A percentile compares a stretch with the other conserved stretches of the same genome.
phyloP scores from a whole-genome alignment of 495 filamentous ascomycete species.

The Podospora didyma region DNA sequence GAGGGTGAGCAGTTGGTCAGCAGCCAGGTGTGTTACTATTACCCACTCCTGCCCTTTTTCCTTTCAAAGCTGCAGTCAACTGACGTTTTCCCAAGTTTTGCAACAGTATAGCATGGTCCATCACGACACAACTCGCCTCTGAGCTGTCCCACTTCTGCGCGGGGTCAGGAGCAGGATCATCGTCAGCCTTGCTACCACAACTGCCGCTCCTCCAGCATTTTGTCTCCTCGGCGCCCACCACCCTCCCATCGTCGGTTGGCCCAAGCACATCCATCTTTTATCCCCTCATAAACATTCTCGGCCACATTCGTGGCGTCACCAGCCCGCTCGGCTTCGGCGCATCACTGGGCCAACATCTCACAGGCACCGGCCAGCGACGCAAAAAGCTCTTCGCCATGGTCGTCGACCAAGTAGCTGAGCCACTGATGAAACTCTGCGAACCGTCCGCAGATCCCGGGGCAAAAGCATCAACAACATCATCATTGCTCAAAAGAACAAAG shows the following conservation, averaged over 20 bases:
- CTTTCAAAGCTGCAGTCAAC: not conserved
- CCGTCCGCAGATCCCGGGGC: not conserved
- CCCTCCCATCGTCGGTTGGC: not conserved
- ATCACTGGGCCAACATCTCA: constrained; percentile 9
- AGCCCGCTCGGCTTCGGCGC: constrained; percentile 3
- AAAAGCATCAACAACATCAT: not conserved
- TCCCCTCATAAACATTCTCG: constrained; percentile 5
- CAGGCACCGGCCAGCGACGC: constrained; percentile 4
- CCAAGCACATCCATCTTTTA: not conserved
- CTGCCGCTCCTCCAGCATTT: constrained; percentile 11
- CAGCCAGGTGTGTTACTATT: constrained; percentile 7
- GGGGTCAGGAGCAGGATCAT: constrained; percentile 2
- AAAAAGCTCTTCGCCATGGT: constrained; percentile 9
- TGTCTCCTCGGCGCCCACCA: constrained; percentile 6
- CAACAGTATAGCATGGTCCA: constrained; percentile 8
- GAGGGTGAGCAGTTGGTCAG: constrained; percentile 1
- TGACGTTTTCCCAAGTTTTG: not conserved
- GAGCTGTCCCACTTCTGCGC: constrained; percentile 12
- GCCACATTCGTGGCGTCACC: constrained; percentile 6
- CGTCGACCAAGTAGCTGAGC: not conserved
- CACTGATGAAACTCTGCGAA: constrained; percentile 1
- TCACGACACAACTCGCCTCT: constrained; percentile 9
- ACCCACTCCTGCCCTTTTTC: not conserved
- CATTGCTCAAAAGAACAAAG: not conserved
- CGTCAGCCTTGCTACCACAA: constrained; percentile 3